A percentile compares a stretch with the other conserved stretches of the same genome.
These are phyloP conservation scores for Solanum sejunctum DNA, from an alignment of 257 asterid species.

Conservation along the genomic window DNA sequence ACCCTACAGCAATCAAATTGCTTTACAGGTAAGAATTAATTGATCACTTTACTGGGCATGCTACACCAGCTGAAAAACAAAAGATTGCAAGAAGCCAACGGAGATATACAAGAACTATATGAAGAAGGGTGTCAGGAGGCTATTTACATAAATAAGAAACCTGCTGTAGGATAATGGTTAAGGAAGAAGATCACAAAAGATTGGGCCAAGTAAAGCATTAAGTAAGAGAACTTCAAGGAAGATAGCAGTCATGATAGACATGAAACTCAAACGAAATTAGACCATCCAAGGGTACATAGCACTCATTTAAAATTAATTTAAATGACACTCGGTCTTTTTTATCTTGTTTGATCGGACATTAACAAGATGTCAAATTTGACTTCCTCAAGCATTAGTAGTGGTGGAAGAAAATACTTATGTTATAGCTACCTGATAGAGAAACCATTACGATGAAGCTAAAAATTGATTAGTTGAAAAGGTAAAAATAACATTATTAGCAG, in stretches of 20 bases:
- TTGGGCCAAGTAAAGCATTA: background rate
- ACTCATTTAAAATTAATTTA: background rate
- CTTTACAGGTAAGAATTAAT: background rate
- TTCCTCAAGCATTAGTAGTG: background rate
- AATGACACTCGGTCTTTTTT: background rate
- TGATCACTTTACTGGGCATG: background rate
- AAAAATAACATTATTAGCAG: background rate
- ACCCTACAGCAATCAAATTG: constrained; percentile 29
- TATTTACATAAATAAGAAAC: background rate
- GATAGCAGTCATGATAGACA: background rate
- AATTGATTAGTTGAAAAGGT: background rate
- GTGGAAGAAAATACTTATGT: background rate
- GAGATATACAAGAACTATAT: background rate
- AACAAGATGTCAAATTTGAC: background rate
- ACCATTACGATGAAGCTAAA: background rate
- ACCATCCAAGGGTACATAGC: background rate
- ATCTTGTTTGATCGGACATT: background rate
- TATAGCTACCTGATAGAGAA: background rate
- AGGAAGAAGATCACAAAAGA: background rate
- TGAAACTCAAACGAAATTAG: background rate
- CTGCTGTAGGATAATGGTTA: background rate
- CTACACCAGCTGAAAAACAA: background rate
- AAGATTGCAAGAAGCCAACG: background rate
- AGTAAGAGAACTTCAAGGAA: background rate
- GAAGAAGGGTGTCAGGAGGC: background rate